phyloP scores from a whole-genome alignment of 495 filamentous ascomycete species.

The Durotheca rogersii region DNA sequence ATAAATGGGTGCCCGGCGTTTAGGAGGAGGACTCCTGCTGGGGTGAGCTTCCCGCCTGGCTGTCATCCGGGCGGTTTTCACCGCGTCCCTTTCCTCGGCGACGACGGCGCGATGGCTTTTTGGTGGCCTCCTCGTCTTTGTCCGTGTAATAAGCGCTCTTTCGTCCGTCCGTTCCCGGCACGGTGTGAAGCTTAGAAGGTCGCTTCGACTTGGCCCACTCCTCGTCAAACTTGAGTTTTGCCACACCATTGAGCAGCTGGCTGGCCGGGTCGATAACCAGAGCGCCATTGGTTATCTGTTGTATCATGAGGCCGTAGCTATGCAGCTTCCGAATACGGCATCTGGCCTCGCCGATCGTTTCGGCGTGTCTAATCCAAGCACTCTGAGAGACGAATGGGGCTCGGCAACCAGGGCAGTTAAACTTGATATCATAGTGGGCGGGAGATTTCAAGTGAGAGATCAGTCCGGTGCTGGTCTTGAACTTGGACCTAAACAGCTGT shows the following conservation, averaged over 20 bases:
- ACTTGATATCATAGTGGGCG: conserved; percentile 24
- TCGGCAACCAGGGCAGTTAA: conserved; percentile 39
- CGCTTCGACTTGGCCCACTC: conserved; percentile 3
- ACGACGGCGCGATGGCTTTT: neutral
- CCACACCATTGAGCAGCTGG: conserved; percentile 21
- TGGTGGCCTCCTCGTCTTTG: conserved; percentile 6
- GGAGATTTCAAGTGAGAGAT: conserved; percentile 38
- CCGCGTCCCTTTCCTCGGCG: neutral
- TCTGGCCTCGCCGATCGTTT: conserved; percentile 24
- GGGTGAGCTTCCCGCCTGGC: neutral
- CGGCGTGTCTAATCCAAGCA: conserved; percentile 38
- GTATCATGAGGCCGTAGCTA: conserved; percentile 22
- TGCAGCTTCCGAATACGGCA: conserved; percentile 26
- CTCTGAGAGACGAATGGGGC: conserved; percentile 29
- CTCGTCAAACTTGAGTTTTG: conserved; percentile 29
- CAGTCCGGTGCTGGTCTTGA: conserved; percentile 15
- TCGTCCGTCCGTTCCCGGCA: conserved; percentile 3
- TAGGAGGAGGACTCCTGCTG: no score
- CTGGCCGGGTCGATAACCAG: conserved; percentile 28
- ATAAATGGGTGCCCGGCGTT: no score
- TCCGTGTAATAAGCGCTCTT: neutral
- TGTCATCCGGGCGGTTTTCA: neutral
- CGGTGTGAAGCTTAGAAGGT: neutral
- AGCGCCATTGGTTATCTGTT: conserved; percentile 29
- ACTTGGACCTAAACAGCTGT: conserved; percentile 35